phyloP scores from a whole-genome alignment of 352 stramenopile species.

The Phytophthora sojae region DNA sequence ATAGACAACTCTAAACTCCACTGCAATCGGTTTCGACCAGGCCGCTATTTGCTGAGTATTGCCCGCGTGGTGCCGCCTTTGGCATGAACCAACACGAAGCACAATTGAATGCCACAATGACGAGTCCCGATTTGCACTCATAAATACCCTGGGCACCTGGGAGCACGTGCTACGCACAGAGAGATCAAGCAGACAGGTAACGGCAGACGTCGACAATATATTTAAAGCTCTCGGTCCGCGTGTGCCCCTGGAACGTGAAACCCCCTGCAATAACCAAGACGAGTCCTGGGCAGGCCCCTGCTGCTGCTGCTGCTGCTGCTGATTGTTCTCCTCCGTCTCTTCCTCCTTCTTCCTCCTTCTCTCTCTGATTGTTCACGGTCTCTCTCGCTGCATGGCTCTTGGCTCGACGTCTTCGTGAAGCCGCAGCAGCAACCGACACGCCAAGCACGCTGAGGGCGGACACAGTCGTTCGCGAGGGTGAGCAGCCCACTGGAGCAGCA shows the following conservation, averaged over 20 bases:
- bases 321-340: background rate
- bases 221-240: conserved; percentile 6
- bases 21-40: background rate
- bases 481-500: background rate
- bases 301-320: background rate
- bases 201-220: conserved; percentile 24
- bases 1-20: background rate
- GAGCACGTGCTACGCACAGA: background rate
- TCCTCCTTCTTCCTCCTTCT: background rate
- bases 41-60: background rate
- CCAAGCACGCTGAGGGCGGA: conserved; percentile 30
- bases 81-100: background rate
- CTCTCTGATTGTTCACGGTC: background rate
- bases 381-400: conserved; percentile 27
- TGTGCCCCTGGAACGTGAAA: conserved; percentile 14
- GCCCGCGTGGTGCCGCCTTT: background rate
- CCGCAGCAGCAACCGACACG: conserved; percentile 8
- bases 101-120: background rate
- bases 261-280: conserved; percentile 25
- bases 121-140: conserved; percentile 2
- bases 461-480: conserved; percentile 21
- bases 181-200: conserved; percentile 9
- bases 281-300: background rate
- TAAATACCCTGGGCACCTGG: conserved; percentile 15
- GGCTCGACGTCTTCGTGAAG: conserved; percentile 9